phyloP scores from a whole-genome alignment of 768 basidiomycete species.

The Psilocybe cyanescens region DNA sequence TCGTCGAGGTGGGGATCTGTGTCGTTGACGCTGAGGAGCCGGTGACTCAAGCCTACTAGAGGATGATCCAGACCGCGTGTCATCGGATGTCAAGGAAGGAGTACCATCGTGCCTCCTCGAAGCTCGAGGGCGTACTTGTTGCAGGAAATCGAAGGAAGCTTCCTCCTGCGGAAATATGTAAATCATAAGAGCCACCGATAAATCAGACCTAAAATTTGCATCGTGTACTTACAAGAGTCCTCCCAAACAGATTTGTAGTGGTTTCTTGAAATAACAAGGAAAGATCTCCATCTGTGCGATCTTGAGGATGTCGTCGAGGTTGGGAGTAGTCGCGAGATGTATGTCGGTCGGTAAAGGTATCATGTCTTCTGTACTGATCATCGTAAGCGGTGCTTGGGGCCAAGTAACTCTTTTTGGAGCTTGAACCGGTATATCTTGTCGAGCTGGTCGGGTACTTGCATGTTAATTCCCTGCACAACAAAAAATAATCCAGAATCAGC shows the following conservation, averaged over 20 bases:
- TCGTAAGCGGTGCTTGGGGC: neutral
- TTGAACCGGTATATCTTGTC: neutral
- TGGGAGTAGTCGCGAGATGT: neutral
- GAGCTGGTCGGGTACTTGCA: constrained; percentile 2
- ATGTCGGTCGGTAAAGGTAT: neutral
- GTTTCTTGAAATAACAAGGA: neutral
- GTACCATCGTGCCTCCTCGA: neutral
- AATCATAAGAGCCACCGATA: neutral
- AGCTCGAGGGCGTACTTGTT: neutral
- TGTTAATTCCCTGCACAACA: constrained; percentile 4
- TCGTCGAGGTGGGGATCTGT: neutral
- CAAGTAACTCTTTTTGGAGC: neutral
- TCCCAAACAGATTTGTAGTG: constrained; percentile 11
- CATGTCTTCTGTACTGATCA: neutral
- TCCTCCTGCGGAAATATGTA: constrained; percentile 9
- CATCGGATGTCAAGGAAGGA: constrained; percentile 15
- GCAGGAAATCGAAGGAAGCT: constrained; percentile 2
- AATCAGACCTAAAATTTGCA: neutral
- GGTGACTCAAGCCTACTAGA: constrained; percentile 1
- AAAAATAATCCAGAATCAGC: neutral
- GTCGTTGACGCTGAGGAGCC: neutral
- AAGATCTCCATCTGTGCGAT: neutral
- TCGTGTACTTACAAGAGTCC: constrained; percentile 12
- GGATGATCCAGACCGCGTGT: constrained; percentile 10
- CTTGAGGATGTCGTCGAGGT: neutral